Evolutionary conservation across 2,329 filamentous ascomycete species (phyloP), one percentile per base, ranked within the genome.

Genomic region (Fusarium citri): DNA sequence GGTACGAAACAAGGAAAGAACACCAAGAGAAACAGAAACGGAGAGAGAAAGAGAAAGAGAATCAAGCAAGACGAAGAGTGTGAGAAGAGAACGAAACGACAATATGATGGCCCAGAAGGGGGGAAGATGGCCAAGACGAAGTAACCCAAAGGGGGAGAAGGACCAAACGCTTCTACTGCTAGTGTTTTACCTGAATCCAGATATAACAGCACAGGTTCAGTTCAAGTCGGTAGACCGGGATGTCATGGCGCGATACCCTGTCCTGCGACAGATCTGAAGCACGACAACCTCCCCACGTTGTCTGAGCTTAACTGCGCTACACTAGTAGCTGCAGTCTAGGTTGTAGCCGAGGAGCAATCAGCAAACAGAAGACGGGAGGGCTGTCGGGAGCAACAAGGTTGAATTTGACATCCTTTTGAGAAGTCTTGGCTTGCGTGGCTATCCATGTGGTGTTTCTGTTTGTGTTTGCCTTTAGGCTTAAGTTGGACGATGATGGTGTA

Each of bases 181-280:
- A 72, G 68, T 58, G 68, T 64, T 74, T 69, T 72, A 66, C 69
- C 59, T 66, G 71, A 71, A 58, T 64, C 63, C 68, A 68, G 57
- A 69, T 60, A 60, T 57, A 66, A 68, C 25, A 50, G 55, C 59
- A 66, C 62, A 60, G 43, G 59, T 61, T 68, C 64, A 61, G 58
- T 62, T 58, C 50, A 56, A 66, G 59, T 64, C 49, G 45, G 56
- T 26, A 66, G 70, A 64, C 69, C 68, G 64, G 69, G 72, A 65
- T 61, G 50, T 49, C 28, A 55, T 49, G 64, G 64, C 59, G 43
- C 43, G 34, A 66, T 72, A 76, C 82, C 81, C 77, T 80, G 79
- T 80, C 74, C 79, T 84, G 82, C 78, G 80, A 85, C 83, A 83
- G 74, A 79, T 79, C 77, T 84, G 83, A 85, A 75, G 83, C 83